A percentile compares a stretch with the other conserved stretches of the same genome.
phyloP scores from a whole-genome alignment of 108 stramenopile species.

The Craspedostauros australis region DNA sequence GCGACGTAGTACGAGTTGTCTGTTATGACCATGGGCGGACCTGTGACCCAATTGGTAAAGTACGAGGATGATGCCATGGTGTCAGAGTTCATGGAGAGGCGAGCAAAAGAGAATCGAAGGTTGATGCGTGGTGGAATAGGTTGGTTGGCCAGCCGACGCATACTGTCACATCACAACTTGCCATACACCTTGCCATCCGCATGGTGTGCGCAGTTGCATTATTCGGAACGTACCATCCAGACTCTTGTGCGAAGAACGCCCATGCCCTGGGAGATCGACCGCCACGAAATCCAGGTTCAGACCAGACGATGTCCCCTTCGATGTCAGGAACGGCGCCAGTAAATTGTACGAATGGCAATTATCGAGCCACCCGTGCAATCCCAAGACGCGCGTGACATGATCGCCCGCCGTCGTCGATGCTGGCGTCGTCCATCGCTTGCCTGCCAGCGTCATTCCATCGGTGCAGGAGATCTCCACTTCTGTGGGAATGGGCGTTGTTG shows the following conservation, averaged over 20 bases:
- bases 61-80: conserved; percentile 47
- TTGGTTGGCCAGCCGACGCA: no score
- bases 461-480: no score
- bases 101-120: no score
- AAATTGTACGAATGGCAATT: conserved; percentile 51
- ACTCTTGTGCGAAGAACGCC: conserved; percentile 32
- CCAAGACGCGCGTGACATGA: conserved; percentile 14
- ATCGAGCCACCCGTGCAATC: conserved; percentile 70
- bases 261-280: conserved; percentile 46
- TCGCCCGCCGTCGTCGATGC: not conserved
- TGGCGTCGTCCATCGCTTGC: conserved; percentile 6
- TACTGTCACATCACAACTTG: no score
- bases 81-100: no score
- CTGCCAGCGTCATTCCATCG: conserved; percentile 19
- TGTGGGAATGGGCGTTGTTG: conserved; percentile 3
- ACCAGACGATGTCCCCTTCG: not conserved
- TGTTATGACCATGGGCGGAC: conserved; percentile 42
- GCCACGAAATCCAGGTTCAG: conserved; percentile 31
- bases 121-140: no score
- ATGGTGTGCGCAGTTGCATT: no score
- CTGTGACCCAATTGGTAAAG: conserved; percentile 39
- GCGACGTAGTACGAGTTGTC: conserved; percentile 59
- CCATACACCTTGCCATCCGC: no score
- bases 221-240: no score
- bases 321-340: conserved; percentile 29